Conservation (phyloP, 2,329 filamentous ascomycete genomes). For the Fusarium stilboides region DNA sequence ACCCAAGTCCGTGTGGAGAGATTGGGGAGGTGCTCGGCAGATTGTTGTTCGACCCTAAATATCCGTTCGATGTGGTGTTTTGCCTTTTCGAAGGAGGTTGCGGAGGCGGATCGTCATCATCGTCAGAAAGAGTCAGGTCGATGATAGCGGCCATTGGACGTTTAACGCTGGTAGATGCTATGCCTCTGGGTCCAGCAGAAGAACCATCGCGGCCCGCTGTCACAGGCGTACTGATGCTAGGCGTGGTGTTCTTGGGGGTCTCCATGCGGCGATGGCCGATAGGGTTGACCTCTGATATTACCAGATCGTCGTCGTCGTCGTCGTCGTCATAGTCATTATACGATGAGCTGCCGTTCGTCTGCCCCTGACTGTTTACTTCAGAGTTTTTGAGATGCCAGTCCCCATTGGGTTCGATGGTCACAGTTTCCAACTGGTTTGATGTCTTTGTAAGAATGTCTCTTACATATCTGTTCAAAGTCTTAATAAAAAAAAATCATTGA, state of each 20-base stretch:
- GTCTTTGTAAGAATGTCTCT: constrained; percentile 87
- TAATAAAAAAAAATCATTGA: constrained; percentile 19
- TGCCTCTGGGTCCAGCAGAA: constrained; percentile 54
- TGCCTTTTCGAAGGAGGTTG: constrained; percentile 62
- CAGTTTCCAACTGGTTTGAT: constrained; percentile 79
- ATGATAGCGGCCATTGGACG: constrained; percentile 68
- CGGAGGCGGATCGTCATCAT: constrained; percentile 65
- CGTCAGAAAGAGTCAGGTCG: constrained; percentile 69
- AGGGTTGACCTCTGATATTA: constrained; percentile 62
- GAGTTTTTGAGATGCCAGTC: constrained; percentile 72
- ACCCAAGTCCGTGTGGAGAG: constrained; percentile 34
- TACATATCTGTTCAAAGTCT: constrained; percentile 75
- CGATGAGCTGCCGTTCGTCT: constrained; percentile 50
- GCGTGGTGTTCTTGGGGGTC: constrained; percentile 56
- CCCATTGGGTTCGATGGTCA: constrained; percentile 90
- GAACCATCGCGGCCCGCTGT: constrained; percentile 57
- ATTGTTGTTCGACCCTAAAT: constrained; percentile 32
- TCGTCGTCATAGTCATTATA: constrained; percentile 57
- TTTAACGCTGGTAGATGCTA: constrained; percentile 60
- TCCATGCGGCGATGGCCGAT: constrained; percentile 54
- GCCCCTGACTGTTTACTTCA: constrained; percentile 51
- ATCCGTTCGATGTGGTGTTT: constrained; percentile 50
- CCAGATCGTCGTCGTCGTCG: constrained; percentile 70
- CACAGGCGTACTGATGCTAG: constrained; percentile 57
- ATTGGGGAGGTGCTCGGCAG: constrained; percentile 46